phyloP scores from a whole-genome alignment of 805 yeast species.

The Millerago galiae region DNA sequence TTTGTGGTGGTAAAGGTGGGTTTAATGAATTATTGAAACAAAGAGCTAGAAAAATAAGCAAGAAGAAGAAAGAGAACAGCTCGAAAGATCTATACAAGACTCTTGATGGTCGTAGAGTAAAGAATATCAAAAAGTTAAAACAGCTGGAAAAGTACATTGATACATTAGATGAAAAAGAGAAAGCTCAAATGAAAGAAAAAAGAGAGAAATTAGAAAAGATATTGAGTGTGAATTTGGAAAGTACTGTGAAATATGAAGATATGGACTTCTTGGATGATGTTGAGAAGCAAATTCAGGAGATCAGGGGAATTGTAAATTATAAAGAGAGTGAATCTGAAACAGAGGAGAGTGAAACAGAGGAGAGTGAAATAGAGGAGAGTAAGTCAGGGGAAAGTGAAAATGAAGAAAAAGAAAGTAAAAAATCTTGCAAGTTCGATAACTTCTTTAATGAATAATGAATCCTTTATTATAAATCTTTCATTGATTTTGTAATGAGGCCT shows the following conservation, averaged over 20 bases:
- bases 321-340: constrained; percentile 2
- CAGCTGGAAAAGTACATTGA: constrained; percentile 27
- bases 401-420: neutral
- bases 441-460: constrained; percentile 7
- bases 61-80: constrained; percentile 20
- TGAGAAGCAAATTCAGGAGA: constrained; percentile 32
- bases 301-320: constrained; percentile 23
- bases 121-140: constrained; percentile 30
- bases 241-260: constrained; percentile 30
- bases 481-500: no score
- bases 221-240: constrained; percentile 23
- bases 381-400: neutral
- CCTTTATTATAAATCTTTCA: no score
- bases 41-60: constrained; percentile 33
- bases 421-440: constrained; percentile 1
- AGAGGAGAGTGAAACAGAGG: no score
- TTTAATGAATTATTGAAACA: constrained; percentile 37
- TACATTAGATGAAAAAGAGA: constrained; percentile 14
- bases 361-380: no score
- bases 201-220: constrained; percentile 30
- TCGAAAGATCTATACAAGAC: constrained; percentile 31
- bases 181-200: constrained; percentile 26
- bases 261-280: constrained; percentile 30
- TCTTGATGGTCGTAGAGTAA: constrained; percentile 35
- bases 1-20: constrained; percentile 51